Evolutionary conservation across 2,329 filamentous ascomycete genomes (phyloP), one percentile per base, ranked within the genome.

Genomic region (Colletotrichum sp.): DNA sequence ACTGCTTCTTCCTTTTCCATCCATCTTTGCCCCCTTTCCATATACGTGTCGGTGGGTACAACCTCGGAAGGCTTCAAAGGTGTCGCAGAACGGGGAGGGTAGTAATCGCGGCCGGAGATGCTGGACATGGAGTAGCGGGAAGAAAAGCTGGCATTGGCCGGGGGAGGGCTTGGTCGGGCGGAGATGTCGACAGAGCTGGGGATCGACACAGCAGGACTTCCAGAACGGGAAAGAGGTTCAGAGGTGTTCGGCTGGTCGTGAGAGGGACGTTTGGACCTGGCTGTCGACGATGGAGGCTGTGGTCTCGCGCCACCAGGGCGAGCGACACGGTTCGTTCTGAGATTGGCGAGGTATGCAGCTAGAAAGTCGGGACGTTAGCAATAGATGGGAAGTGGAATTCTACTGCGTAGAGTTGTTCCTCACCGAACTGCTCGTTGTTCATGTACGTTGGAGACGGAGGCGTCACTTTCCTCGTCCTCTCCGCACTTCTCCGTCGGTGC

Each of bases 1-100:
- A 90, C 89, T 6, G 92, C 93, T 83, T 96, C 94, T 81, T 95
- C 93, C 82, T 94, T 94, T 83, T 96, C 94, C 91, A 95, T 94
- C 93, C 94, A 95, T 79, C 94, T 88, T 81, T 92, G 91, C 21
- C 93, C 93, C 72, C 92, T 90, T 83, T 96, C 94, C 72, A 94
- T 93, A 82, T 96, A 96, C 9, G 90, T 92, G 58, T 92, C 88
- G 75, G 89, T 94, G 8, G 92, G 91, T 18, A 93, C 92, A 65
- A 93, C 89, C 67, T 92, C 88, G 4, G 89, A 90, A 2, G 92
- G 90, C 77, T 87, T 92, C 72, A 92, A 80, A 16, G 90, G 88
- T 34, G 84, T 77, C 5, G 81, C 80, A 6, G 87, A 80, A 24
- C 83, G 83, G 43, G 86, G 83, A 6, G 89, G 87, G 78, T 89